Base-by-base conservation (phyloP, 768 basidiomycete genomes). In the Sistotremastrum suecicum region DNA sequence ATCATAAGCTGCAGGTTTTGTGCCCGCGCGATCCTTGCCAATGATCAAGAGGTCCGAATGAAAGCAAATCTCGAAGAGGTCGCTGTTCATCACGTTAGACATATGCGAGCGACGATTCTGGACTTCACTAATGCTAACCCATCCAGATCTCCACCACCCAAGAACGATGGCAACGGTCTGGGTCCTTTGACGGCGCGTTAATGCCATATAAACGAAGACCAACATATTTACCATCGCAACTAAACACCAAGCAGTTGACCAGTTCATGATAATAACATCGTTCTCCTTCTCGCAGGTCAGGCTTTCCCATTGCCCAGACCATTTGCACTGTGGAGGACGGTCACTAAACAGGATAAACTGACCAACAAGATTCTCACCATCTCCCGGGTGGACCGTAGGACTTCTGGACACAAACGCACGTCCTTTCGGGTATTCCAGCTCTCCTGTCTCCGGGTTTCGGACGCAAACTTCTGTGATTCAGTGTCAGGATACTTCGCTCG, bases 61-160 rank as follows among this genome's bases (percentile, higher is more conserved):
- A 38, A 65, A 66, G 37, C 79, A 76, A 20, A 87, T 62, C n/a
- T 74, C 68, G 54, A 77, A 86, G 33, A 69, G 54, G 51, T 87
- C 83, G 3, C 83, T 83, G 52, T 12, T 12, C 45, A 47, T 37
- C 41, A 48, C 36, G 39, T 39, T 3, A 37, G 34, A 41, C 12
- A 39, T 36, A 30, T 8, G 41, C 5, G 5, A 31, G 11, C 5
- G 29, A 39, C 37, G 5, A 10, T 42, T 20, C 20, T 20, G 34
- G 29, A 41, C 38, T 37, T 1, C 20, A 34, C n/a, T 34, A 32
- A 35, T 5, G 51, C 66, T 53, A 56, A 83, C 81, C 84, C 84
- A 47, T 86, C 84, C n/a, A 86, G 62, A 62, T 87, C 84, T 0
- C 84, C 84, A 34, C 83, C 83, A 7, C 72, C 79, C 10, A 86